Evolutionary conservation across 306 rosid species (phyloP).

Genomic region (Rosa chinensis): DNA sequence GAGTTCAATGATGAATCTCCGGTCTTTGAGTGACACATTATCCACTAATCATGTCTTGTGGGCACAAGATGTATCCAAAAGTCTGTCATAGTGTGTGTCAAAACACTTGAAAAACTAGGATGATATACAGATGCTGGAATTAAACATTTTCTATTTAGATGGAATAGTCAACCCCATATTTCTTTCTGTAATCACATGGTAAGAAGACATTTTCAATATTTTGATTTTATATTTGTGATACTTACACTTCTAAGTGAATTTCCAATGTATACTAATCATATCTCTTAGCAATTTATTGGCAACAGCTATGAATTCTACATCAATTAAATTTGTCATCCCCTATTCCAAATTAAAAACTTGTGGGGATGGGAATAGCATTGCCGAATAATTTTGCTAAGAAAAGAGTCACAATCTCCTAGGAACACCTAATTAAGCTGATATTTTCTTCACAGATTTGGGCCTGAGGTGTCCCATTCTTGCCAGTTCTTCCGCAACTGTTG

Average conservation of each 20-base stretch:
- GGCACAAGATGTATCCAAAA: not conserved
- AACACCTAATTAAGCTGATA: not conserved
- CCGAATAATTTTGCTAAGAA: not conserved
- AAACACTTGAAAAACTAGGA: not conserved
- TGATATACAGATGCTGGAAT: not conserved
- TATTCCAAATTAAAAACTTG: not conserved
- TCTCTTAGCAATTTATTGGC: not conserved
- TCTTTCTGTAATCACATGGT: not conserved
- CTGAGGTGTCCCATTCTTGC: not conserved
- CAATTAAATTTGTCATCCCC: not conserved
- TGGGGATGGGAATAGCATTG: not conserved
- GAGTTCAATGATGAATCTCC: too few species aligned
- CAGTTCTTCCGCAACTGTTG: not conserved
- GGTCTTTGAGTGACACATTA: not conserved
- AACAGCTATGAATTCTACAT: not conserved
- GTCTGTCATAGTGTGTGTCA: not conserved
- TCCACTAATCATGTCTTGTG: not conserved
- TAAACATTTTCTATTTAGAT: not conserved
- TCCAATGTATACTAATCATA: not conserved
- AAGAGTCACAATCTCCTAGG: not conserved
- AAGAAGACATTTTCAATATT: not conserved
- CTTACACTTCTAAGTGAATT: too few species aligned
- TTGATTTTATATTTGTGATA: not conserved
- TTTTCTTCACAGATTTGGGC: slow-evolving; percentile 2
- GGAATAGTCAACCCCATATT: not conserved